phyloP scores from a whole-genome alignment of 768 basidiomycete species.

The Strobilomyces dryophilus region DNA sequence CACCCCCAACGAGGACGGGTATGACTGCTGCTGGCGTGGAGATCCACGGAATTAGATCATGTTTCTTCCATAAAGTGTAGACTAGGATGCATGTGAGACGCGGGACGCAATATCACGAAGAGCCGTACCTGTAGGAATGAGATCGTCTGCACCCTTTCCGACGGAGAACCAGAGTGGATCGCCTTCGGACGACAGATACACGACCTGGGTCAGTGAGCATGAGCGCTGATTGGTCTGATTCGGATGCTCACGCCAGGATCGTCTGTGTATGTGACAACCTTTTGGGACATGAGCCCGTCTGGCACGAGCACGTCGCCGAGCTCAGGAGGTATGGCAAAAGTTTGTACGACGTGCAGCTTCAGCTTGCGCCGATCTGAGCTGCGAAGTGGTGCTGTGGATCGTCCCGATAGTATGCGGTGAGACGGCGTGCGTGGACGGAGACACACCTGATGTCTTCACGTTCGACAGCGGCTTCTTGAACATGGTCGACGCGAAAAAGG shows the following conservation, averaged over 20 bases:
- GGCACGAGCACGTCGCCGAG: conserved; percentile 70
- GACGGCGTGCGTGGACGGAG: background rate
- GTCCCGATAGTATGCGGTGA: background rate
- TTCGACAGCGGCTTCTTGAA: conserved; percentile 75
- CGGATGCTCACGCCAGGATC: conserved; percentile 53
- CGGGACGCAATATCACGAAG: background rate
- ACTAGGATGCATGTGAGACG: conserved; percentile 32
- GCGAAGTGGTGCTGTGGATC: conserved; percentile 52
- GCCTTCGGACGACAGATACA: conserved; percentile 59
- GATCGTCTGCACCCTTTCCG: conserved; percentile 61
- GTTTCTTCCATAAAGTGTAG: conserved; percentile 77
- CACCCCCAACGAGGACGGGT: conserved; percentile 68
- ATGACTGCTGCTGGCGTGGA: conserved; percentile 70
- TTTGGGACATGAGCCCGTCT: conserved; percentile 64
- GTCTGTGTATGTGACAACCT: conserved; percentile 60
- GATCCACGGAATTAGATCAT: conserved; percentile 63
- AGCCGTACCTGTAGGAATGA: conserved; percentile 63
- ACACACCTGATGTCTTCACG: conserved; percentile 59
- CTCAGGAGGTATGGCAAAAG: conserved; percentile 48
- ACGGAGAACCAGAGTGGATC: conserved; percentile 78
- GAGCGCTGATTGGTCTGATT: background rate
- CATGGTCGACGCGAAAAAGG: conserved; percentile 39
- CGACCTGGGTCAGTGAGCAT: conserved; percentile 40
- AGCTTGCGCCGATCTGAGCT: conserved; percentile 73
- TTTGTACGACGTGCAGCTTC: conserved; percentile 50